Evolutionary conservation across 805 yeast genomes (phyloP), one percentile per base, ranked within the genome.

Genomic region (Torulaspora quercuum): DNA sequence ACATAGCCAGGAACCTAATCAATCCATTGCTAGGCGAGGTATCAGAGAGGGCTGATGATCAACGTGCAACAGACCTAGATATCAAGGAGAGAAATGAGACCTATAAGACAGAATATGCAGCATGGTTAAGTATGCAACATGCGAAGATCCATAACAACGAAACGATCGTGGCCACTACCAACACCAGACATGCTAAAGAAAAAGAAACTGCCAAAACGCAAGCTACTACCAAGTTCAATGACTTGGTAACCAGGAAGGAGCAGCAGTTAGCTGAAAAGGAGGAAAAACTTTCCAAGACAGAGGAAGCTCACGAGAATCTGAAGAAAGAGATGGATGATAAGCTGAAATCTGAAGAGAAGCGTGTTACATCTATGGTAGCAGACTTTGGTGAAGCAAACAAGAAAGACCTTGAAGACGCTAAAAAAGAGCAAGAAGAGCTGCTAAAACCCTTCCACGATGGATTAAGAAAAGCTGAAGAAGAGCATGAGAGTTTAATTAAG

Each of bases 21-120:
- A 71, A 75, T 48, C 98, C 98, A 6, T 88, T 90, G 4, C 67
- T 90, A 52, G 71, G 69, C 25, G 89, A 86, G 59, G 76, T 90
- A 52, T 69, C 75, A 49, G 63, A 69, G 29, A 80, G 83, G 54
- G 95, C 94, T 13, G 69, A 63, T 14, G 72, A 75, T 31, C 90
- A 86, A 63, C 76, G 95, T 39, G 64, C 65, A 26, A 60, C 65
- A 30, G 85, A 80, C 58, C 65, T 64, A 33, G 75, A 65, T 47
- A 55, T 60, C 44, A 59, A 61, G 29, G 53, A 58, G 37, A 45
- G 65, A 46, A 52, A 49, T 35, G 63, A 61, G 15, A 67, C 65
- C 35, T 61, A 65, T 41, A 53, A 60, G 39, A 46, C 61, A 29
- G 63, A 63, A 11, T 68, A 70, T 37, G 65, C 59, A 28, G 69